These are phyloP conservation scores for Yamadazyma sp. DNA, from an alignment of 805 yeast species.

Conservation along the genomic window DNA sequence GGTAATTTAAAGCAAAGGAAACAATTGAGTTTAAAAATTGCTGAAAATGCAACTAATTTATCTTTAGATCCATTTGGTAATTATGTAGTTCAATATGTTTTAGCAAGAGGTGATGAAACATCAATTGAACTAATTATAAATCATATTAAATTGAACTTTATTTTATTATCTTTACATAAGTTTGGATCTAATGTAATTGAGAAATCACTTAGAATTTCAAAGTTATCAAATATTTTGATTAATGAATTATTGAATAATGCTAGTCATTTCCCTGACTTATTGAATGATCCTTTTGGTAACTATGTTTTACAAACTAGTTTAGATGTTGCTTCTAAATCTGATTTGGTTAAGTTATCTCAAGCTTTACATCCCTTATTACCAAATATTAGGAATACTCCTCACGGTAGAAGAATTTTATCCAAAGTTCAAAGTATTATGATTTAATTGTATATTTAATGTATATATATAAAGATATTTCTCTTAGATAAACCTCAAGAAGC, in stretches of 20 bases:
- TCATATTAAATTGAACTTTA: conserved; percentile 33
- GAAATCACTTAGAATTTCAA: conserved; percentile 48
- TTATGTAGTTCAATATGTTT: conserved; percentile 92
- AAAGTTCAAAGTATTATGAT: conserved; percentile 40
- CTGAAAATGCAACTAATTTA: conserved; percentile 62
- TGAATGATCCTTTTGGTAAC: conserved; percentile 59
- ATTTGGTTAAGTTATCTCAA: conserved; percentile 54
- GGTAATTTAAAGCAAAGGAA: conserved; percentile 71
- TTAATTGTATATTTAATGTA: conserved; percentile 7
- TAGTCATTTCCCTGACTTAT: conserved; percentile 36
- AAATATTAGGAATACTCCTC: conserved; percentile 84
- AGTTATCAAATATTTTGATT: conserved; percentile 44
- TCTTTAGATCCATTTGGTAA: conserved; percentile 95
- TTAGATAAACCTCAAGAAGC: no score
- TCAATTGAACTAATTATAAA: conserved; percentile 31
- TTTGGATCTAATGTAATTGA: conserved; percentile 62
- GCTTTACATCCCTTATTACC: conserved; percentile 72
- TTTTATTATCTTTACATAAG: conserved; percentile 53
- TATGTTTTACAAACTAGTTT: conserved; percentile 58
- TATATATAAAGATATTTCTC: conserved; percentile 2
- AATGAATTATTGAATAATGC: conserved; percentile 37
- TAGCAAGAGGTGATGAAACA: conserved; percentile 45
- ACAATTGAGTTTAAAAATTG: conserved; percentile 64
- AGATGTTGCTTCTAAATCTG: conserved; percentile 50
- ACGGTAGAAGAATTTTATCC: conserved; percentile 88